Evolutionary conservation across 768 basidiomycete genomes (phyloP).

Genomic region (Collybia sp.): DNA sequence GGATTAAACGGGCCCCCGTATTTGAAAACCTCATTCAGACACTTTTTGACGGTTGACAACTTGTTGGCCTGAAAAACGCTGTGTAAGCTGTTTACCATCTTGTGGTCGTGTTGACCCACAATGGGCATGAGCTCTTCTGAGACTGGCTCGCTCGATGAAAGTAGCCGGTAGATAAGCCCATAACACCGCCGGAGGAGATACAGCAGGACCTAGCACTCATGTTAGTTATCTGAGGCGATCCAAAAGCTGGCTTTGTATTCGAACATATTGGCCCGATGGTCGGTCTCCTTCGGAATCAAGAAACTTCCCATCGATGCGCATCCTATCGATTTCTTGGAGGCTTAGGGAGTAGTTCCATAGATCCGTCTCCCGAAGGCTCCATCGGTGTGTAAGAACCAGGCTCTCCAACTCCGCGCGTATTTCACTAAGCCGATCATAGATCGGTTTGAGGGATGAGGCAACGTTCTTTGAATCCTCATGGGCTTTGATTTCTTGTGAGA

Average conservation of each 20-base stretch:
- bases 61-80: constrained; percentile 75
- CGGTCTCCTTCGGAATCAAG: constrained; percentile 90
- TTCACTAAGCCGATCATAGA: constrained; percentile 86
- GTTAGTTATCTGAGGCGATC: neutral
- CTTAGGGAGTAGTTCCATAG: constrained; percentile 91
- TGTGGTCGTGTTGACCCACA: constrained; percentile 21
- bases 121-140: constrained; percentile 98
- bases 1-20: constrained; percentile 92
- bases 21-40: constrained; percentile 92
- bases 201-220: constrained; percentile 65
- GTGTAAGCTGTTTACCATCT: neutral
- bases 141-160: constrained; percentile 95
- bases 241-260: neutral
- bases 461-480: constrained; percentile 89
- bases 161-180: constrained; percentile 88
- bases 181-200: constrained; percentile 94
- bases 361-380: constrained; percentile 94
- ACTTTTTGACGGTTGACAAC: constrained; percentile 93
- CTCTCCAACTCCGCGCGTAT: constrained; percentile 88
- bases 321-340: constrained; percentile 93
- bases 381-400: constrained; percentile 90
- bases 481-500: constrained; percentile 92
- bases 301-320: constrained; percentile 97
- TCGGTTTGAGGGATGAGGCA: constrained; percentile 79
- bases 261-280: constrained; percentile 92